Conservation (phyloP, 495 filamentous ascomycete genomes). For the Aspergillus wentii region DNA sequence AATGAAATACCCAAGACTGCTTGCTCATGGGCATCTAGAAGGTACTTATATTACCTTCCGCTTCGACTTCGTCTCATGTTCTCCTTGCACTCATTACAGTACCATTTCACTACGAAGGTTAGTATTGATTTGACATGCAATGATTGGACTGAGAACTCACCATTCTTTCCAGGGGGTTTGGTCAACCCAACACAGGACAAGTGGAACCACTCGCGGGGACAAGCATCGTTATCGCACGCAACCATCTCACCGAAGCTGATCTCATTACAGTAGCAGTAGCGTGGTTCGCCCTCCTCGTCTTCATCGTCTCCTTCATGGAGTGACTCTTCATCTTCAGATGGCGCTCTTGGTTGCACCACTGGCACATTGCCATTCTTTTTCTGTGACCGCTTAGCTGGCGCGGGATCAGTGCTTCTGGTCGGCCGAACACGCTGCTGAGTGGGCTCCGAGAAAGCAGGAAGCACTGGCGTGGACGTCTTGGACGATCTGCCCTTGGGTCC, state of each 20-base stretch:
- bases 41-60: conserved; percentile 30
- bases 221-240: conserved; percentile 86
- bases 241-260: conserved; percentile 98
- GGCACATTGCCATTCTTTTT: conserved; percentile 53
- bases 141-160: conserved; percentile 48
- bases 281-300: conserved; percentile 73
- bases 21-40: too few relatives aligned
- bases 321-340: conserved; percentile 45
- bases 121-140: conserved; percentile 16
- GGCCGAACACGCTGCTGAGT: conserved; percentile 30
- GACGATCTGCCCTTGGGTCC: conserved; percentile 35
- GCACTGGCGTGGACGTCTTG: conserved; percentile 57
- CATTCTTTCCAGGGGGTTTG: conserved; percentile 76
- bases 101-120: conserved; percentile 72
- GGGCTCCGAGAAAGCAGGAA: conserved; percentile 35
- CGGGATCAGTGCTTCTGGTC: conserved; percentile 36
- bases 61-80: conserved; percentile 52
- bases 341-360: conserved; percentile 29
- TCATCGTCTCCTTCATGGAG: conserved; percentile 61
- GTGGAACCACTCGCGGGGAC: conserved; percentile 94
- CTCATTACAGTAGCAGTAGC: conserved; percentile 90
- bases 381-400: conserved; percentile 55
- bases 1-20: too few relatives aligned
- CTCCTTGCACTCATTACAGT: conserved; percentile 81
- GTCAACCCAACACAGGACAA: conserved; percentile 84